Base-by-base conservation (phyloP, 2,329 filamentous ascomycete genomes). In the Aspergillus quadrilineatus region DNA sequence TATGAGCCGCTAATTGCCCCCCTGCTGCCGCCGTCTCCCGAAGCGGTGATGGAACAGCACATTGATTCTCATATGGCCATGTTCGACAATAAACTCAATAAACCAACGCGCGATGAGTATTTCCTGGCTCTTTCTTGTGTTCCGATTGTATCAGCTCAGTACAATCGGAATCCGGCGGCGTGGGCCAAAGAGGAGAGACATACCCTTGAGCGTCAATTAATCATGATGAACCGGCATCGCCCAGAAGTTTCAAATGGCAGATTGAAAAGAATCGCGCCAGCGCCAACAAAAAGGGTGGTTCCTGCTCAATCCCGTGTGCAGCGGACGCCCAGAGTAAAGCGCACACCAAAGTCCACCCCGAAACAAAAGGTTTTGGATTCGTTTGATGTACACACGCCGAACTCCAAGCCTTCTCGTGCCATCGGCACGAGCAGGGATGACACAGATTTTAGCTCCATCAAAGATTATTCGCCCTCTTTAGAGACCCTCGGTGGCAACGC, bases 381-480 rank as follows among this genome's bases (percentile, higher is more conserved):
- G 15, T 75, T 75, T 68, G 70, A 77, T 63, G 53, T 70, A 53
- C 63, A 67, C 55, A 60, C 63, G 61, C 61, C 72, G 59, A 65
- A 62, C 64, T 73, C 63, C 72, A 85, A 65, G 74, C 77, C 46
- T 75, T 49, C 65, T 48, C 76, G 75, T 60, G 66, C 67, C 44
- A 69, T 76, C 57, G 76, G 84, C 17, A 84, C 85, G 28, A 92
- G 87, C 65, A 83, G 89, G 34, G 90, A 94, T 71, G 90, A 96
- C 70, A 90, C 89, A 69, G 88, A 95, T 72, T 96, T 90, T 73
- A 79, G 82, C 45, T 79, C 85, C 3, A 79, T 95, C 32, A 81
- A 82, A 5, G 85, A 96, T 71, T 89, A 82, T 70, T 90, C 86
- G 50, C 91, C 91, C 44, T 85, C 89, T 0, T 68, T 86, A 42